These are phyloP conservation scores for Arthroderma sp. DNA, from an alignment of 2,329 filamentous ascomycete species.

Conservation along the genomic window DNA sequence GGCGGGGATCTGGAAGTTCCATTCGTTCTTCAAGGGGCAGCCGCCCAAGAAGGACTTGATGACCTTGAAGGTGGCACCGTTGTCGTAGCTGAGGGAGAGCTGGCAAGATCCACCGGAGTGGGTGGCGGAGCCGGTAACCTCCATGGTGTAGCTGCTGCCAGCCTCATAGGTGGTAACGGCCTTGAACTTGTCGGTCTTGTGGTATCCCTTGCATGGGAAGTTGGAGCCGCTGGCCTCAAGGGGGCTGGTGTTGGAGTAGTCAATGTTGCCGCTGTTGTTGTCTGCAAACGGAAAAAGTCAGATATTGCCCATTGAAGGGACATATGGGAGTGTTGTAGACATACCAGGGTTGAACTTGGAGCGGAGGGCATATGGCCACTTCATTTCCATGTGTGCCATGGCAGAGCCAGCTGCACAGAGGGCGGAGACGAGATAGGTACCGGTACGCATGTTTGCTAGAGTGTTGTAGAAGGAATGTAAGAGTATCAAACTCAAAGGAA, in stretches of 20 bases:
- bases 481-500: neutral
- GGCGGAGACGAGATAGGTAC: constrained; percentile 5
- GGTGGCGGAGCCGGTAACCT: constrained; percentile 46
- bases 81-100: constrained; percentile 60
- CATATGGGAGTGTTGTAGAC: neutral
- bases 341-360: constrained; percentile 34
- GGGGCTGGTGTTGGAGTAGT: constrained; percentile 3
- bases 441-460: constrained; percentile 4
- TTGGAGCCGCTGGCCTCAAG: constrained; percentile 34
- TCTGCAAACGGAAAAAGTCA: neutral
- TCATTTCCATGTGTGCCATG: constrained; percentile 42
- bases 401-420: constrained; percentile 9
- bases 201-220: constrained; percentile 65
- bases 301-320: neutral
- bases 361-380: constrained; percentile 41
- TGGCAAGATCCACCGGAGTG: constrained; percentile 68
- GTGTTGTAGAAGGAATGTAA: constrained; percentile 1
- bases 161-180: constrained; percentile 49
- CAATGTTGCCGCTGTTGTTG: neutral
- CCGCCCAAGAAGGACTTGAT: constrained; percentile 48
- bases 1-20: constrained; percentile 53
- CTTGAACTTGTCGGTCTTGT: constrained; percentile 36
- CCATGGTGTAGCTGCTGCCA: constrained; percentile 51
- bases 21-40: constrained; percentile 40
- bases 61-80: constrained; percentile 56